A percentile compares a stretch with the other conserved stretches of the same genome.
phyloP scores from a whole-genome alignment of 441 rosid species.

The Eruca vesicaria region DNA sequence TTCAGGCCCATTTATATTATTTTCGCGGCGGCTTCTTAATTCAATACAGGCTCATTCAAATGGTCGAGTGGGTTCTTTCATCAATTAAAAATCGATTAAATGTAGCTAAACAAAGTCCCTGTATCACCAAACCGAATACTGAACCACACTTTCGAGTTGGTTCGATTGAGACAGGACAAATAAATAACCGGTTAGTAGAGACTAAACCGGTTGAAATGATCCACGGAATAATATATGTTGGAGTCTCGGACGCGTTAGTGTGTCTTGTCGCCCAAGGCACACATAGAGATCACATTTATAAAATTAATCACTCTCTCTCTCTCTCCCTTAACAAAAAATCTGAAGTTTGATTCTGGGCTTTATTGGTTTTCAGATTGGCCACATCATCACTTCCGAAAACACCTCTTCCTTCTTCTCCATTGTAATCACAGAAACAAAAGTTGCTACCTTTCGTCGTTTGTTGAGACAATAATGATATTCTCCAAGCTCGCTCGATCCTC shows the following conservation, averaged over 20 bases:
- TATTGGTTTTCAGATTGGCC: background rate
- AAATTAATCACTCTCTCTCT: background rate
- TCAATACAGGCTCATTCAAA: background rate
- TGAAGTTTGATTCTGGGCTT: background rate
- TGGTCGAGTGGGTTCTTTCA: background rate
- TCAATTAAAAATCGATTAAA: background rate
- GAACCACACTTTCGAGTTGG: background rate
- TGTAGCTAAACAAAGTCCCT: background rate
- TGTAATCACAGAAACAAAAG: conserved; percentile 2
- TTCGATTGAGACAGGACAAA: background rate
- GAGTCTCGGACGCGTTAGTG: conserved; percentile 22
- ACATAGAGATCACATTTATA: background rate
- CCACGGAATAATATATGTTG: conserved; percentile 9
- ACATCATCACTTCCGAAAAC: conserved; percentile 3
- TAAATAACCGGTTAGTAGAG: conserved; percentile 1
- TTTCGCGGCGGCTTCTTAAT: background rate
- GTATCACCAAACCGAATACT: background rate
- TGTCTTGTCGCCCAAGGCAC: conserved; percentile 27
- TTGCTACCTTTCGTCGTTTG: background rate
- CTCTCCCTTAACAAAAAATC: conserved; percentile 3
- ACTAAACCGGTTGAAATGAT: conserved; percentile 20
- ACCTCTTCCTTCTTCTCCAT: background rate
- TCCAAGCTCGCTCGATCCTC: conserved; percentile 69
- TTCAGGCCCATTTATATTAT: conserved; percentile 18
- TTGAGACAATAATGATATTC: conserved; percentile 56